Conservation (phyloP, 257 asterid species). For the Plectranthus barbatus region DNA sequence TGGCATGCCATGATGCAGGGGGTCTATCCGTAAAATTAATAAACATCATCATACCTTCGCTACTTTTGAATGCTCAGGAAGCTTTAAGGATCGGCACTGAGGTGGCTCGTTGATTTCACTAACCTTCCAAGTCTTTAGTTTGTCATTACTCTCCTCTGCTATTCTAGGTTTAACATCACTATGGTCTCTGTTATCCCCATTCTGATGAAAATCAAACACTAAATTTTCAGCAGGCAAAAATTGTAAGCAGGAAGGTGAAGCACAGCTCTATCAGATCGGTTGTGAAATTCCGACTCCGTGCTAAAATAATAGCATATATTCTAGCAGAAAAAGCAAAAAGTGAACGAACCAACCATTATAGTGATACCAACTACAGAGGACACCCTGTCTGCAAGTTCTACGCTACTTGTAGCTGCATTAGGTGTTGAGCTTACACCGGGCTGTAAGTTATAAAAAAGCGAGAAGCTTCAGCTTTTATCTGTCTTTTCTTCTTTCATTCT, state of each 20-base stretch:
- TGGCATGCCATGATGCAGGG: not conserved
- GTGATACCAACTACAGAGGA: slow-evolving; percentile 63
- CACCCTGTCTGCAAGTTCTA: slow-evolving; percentile 59
- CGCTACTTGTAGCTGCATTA: slow-evolving; percentile 45
- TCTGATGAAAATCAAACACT: slow-evolving; percentile 28
- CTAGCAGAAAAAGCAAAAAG: not conserved
- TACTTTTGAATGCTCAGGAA: slow-evolving; percentile 62
- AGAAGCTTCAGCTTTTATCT: not conserved
- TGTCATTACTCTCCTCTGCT: slow-evolving; percentile 55
- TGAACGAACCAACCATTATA: slow-evolving; percentile 55
- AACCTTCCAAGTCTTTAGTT: slow-evolving; percentile 68
- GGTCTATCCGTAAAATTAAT: not conserved
- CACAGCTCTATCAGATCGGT: not conserved
- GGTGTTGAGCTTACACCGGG: slow-evolving; percentile 48
- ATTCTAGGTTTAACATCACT: slow-evolving; percentile 68
- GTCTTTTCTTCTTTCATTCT: not conserved
- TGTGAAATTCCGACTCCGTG: not conserved
- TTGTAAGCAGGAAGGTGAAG: not conserved
- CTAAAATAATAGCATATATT: not conserved
- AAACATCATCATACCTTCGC: slow-evolving; percentile 39
- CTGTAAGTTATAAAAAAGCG: slow-evolving; percentile 30
- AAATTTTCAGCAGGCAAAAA: not conserved
- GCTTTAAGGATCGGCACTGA: slow-evolving; percentile 74
- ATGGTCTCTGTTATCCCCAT: slow-evolving; percentile 60
- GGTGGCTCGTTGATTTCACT: slow-evolving; percentile 66